Percentiles rank a stretch among this genome's conserved stretches.
Evolutionary conservation across 1,139 yeast genomes (phyloP).

Genomic region (Pichia sp.): DNA sequence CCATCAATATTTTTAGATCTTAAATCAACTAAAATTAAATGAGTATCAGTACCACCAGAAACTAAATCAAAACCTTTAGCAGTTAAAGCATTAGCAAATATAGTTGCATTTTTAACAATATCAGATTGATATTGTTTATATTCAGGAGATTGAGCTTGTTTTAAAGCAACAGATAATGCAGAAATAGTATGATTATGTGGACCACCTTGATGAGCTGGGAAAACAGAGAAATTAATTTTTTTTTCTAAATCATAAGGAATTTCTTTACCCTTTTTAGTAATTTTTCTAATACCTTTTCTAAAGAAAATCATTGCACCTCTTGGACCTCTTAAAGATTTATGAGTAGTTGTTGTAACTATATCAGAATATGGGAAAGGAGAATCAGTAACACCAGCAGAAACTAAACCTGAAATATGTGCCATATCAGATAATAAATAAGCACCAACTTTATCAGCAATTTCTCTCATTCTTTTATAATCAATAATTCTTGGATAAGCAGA

Average conservation of each 20-base stretch:
- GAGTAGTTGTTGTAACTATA: conserved; percentile 95
- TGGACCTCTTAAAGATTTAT: conserved; percentile 96
- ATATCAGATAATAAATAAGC: conserved; percentile 89
- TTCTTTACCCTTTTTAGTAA: conserved; percentile 85
- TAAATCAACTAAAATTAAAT: conserved; percentile 79
- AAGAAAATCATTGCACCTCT: conserved; percentile 98
- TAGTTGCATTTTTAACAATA: conserved; percentile 74
- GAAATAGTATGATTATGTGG: conserved; percentile 98
- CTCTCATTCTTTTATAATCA: conserved; percentile 83
- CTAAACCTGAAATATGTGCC: conserved; percentile 96
- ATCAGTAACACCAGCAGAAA: conserved; percentile 87
- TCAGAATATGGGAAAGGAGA: conserved; percentile 94
- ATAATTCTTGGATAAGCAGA: conserved; percentile 90
- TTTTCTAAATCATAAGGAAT: conserved; percentile 79
- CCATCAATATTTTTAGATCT: conserved; percentile 87
- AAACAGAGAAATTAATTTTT: conserved; percentile 89
- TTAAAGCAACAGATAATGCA: conserved; percentile 89
- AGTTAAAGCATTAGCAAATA: conserved; percentile 65
- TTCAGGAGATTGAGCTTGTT: conserved; percentile 83
- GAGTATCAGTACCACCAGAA: conserved; percentile 92
- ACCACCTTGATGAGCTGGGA: conserved; percentile 99
- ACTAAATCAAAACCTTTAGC: conserved; percentile 71
- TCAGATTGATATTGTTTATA: conserved; percentile 78
- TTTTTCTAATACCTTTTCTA: conserved; percentile 85
- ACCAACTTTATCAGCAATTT: conserved; percentile 88